phyloP scores from a whole-genome alignment of 2,329 filamentous ascomycete species.

The Sclerotinia trifoliorum region DNA sequence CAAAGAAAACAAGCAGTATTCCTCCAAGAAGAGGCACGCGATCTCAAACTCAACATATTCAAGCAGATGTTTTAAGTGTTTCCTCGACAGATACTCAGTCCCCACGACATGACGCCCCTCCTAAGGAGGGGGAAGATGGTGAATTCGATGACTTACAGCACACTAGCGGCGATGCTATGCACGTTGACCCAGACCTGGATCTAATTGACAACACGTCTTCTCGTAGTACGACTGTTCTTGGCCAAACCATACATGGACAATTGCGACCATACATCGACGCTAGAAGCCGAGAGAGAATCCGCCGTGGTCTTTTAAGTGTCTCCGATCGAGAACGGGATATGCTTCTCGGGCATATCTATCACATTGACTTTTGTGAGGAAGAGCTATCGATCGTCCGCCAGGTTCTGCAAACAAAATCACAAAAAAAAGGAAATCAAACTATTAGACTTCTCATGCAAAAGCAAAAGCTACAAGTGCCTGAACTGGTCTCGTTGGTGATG shows the following conservation, averaged over 20 bases:
- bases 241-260: not conserved
- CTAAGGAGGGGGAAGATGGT: not conserved
- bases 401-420: slow-evolving; percentile 1
- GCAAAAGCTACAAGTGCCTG: slow-evolving; percentile 16
- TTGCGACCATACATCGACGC: slow-evolving; percentile 25
- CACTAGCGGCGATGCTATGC: not conserved
- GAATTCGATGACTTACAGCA: not conserved
- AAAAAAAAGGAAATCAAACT: slow-evolving; percentile 6
- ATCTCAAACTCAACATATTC: not conserved
- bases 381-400: slow-evolving; percentile 22
- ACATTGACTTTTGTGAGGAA: slow-evolving; percentile 29
- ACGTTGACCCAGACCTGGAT: not conserved
- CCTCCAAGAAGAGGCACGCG: not conserved
- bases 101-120: not conserved
- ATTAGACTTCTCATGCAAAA: slow-evolving; percentile 14
- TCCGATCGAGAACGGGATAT: slow-evolving; percentile 6
- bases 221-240: not conserved
- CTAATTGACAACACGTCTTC: not conserved
- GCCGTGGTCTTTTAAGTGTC: slow-evolving; percentile 22
- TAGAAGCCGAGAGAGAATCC: slow-evolving; percentile 17
- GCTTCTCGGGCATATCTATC: slow-evolving; percentile 15
- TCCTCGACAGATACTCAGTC: not conserved
- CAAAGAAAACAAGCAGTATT: not conserved
- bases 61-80: not conserved
- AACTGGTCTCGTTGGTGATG: slow-evolving; percentile 9